Base-by-base conservation (phyloP, 2,329 filamentous ascomycete genomes). In the Calonectria henricotiae region DNA sequence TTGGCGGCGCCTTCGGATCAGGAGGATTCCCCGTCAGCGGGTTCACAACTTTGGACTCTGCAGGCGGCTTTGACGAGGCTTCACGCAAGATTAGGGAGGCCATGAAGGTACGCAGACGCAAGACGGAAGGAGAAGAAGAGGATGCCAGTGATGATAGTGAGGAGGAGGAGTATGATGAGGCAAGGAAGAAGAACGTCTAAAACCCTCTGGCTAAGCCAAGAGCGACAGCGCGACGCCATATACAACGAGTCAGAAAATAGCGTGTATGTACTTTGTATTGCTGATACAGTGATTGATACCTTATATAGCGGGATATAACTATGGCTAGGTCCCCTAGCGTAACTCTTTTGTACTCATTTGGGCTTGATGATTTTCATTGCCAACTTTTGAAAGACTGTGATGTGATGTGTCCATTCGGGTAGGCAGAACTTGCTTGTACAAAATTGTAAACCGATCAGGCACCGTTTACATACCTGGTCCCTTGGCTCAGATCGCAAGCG, bases 81-180 rank as follows among this genome's bases (percentile, higher is more conserved):
- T 95, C 90, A 79, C 89, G 90, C 82, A 94, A 93, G 85, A 95
- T 98, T 75, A 89, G 93, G 65, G 93, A 91, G 75, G 94, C 94
- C 5, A 97, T 98, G 93, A 88, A 91, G 79, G 80, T 88, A 71
- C 81, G 87, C 73, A 86, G 93, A 74, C 82, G 85, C 74, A 88
- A 85, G 85, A 90, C 86, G 73, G 80, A 83, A 77, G 74, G 79
- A 76, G 80, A 83, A 65, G 76, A 80, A 65, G 73, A 80, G 6
- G 79, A 79, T 4, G 80, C 80, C 13, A 80, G 80, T 54, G 84
- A 84, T 20, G 85, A 85, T 58, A 83, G 84, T 32, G 84, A 85
- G 63, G 82, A 83, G 44, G 84, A 83, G 64, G 80, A 80, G 55
- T 84, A 83, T 54, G 82, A 83, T 15, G 83, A 85, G 73, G 84